Base-by-base conservation (phyloP, 2,329 filamentous ascomycete species). In the Blastomyces gilchristii region DNA sequence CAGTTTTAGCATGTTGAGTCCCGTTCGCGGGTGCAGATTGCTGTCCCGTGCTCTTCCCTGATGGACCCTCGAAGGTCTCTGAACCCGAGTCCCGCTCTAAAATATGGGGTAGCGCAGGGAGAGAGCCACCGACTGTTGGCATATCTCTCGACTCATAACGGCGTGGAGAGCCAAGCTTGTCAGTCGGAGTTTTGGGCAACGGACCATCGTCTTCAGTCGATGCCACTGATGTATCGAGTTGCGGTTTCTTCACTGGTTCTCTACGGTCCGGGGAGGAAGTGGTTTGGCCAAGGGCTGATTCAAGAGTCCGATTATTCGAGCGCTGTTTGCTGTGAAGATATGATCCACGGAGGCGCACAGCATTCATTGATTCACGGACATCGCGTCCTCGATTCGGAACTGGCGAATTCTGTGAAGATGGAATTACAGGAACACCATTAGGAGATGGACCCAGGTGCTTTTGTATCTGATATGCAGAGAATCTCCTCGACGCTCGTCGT, bases 381-480 rank as follows among this genome's bases (percentile, higher is more conserved):
- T 95, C 91, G 64, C 89, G 82, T 31, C 90, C 90, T 67, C 91
- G 82, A 72, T 95, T 95, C 9, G 91, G 90, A 66, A 93, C 83
- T 1, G 90, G 90, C 3, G 88, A 87, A 65, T 87, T 91, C 72
- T 95, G 91, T 22, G 81, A 75, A 5, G 89, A 81, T 34, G 93
- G 91, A 25, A 97, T 84, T 71, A 95, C 89, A 7, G 92, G 91
- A 18, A 97, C 87, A 25, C 90, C 91, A 75, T 87, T 91, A 18
- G 89, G 83, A 49, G 88, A 87, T 18, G 86, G 84, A 12, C 93
- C 93, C 1, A 97, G 80, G 70, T 96, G 91, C 72, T 97, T 97
- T 56, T 91, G 90, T 68, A 99, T 96, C 72, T 99, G 94, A 73
- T 97, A 99, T 61, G 91, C 89, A 1, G 94, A 97, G 73, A 97